These are phyloP conservation scores for Arachis stenosperma DNA, from an alignment of 306 rosid species.

Conservation along the genomic window DNA sequence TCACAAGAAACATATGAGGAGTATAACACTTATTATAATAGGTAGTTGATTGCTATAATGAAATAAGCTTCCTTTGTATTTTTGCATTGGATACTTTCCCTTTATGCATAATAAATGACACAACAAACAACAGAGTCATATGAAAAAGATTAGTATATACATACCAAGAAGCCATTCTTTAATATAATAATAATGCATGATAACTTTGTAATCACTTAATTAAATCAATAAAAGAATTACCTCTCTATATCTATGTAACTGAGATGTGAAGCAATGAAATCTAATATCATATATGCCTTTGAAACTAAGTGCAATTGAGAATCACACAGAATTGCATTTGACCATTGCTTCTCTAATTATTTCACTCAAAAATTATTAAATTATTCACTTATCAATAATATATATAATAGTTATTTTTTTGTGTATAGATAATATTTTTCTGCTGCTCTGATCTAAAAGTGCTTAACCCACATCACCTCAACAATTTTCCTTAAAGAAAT, in stretches of 20 bases:
- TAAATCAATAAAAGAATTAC: neutral
- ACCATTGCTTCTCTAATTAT: too few relatives aligned
- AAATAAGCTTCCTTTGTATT: neutral
- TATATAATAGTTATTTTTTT: too few relatives aligned
- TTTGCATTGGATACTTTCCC: neutral
- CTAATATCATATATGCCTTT: neutral
- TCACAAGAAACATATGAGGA: neutral
- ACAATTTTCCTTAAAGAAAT: conserved; percentile 12
- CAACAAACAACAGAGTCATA: neutral
- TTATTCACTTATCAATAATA: too few relatives aligned
- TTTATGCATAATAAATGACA: neutral
- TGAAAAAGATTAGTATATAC: neutral
- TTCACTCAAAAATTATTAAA: too few relatives aligned
- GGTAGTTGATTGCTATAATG: neutral
- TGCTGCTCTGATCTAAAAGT: neutral
- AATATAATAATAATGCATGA: conserved; percentile 2
- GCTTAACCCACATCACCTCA: neutral
- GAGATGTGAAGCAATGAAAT: conserved; percentile 28
- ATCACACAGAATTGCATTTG: neutral
- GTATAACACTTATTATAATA: neutral
- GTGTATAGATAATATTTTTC: too few relatives aligned
- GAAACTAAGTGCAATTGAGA: conserved; percentile 22
- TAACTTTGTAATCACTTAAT: conserved; percentile 6
- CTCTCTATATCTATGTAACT: neutral
- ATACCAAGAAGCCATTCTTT: neutral